These are phyloP conservation scores for Monosporozyma solicola DNA, from an alignment of 805 yeast species.

Conservation along the genomic window DNA sequence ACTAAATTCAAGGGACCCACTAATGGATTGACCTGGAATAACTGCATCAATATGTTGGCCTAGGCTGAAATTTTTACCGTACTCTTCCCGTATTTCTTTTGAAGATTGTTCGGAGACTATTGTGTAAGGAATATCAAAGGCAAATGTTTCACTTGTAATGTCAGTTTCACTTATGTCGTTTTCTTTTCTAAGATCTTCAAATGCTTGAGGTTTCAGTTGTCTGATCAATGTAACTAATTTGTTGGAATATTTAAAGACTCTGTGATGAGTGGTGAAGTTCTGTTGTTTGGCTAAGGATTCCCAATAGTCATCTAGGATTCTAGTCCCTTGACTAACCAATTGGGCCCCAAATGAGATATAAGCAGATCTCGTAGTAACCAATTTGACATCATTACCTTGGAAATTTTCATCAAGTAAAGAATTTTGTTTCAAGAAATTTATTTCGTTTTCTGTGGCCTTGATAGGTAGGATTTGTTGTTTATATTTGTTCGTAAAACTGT, in stretches of 20 bases:
- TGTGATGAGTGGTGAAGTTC: constrained; percentile 38
- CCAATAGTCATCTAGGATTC: constrained; percentile 51
- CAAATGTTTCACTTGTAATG: neutral
- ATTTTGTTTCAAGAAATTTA: constrained; percentile 29
- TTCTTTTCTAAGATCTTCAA: neutral
- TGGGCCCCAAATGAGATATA: constrained; percentile 45
- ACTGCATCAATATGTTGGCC: constrained; percentile 21
- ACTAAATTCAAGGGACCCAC: constrained; percentile 27
- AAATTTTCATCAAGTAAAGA: constrained; percentile 18
- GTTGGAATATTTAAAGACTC: constrained; percentile 30
- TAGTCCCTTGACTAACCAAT: constrained; percentile 36
- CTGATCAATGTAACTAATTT: constrained; percentile 9
- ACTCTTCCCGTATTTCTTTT: constrained; percentile 19
- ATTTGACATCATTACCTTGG: constrained; percentile 8
- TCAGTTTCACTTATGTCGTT: neutral
- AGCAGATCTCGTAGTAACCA: constrained; percentile 37
- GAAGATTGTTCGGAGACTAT: constrained; percentile 24
- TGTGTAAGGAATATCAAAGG: constrained; percentile 17
- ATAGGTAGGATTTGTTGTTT: constrained; percentile 30
- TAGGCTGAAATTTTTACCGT: constrained; percentile 11
- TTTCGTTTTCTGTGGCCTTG: constrained; percentile 31
- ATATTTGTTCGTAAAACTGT: constrained; percentile 34
- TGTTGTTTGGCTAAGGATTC: constrained; percentile 36
- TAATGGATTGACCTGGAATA: constrained; percentile 27
- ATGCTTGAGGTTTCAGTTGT: constrained; percentile 11